A percentile compares a stretch with the other conserved stretches of the same genome.
phyloP scores from a whole-genome alignment of 768 basidiomycete species.

The Phylloporus arenicola region DNA sequence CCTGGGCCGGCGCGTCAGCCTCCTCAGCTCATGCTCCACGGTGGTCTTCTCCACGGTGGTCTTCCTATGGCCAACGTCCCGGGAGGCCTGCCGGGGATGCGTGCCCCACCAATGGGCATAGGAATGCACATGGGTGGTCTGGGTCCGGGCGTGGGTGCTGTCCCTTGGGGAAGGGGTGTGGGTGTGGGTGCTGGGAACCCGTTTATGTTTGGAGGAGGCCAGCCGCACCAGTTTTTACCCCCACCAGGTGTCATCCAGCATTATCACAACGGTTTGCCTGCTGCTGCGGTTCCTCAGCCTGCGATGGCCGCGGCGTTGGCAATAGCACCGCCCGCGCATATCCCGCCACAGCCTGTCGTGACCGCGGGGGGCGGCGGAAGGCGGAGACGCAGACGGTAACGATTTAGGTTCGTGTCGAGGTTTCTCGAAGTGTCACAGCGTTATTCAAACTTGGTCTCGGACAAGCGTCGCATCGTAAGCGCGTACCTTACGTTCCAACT shows the following conservation, averaged over 20 bases:
- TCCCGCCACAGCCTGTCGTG: background rate
- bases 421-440: background rate
- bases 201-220: constrained; percentile 17
- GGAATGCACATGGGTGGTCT: background rate
- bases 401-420: background rate
- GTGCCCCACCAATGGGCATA: background rate
- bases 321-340: background rate
- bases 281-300: background rate
- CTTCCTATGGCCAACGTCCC: background rate
- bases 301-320: background rate
- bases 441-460: background rate
- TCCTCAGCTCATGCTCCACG: background rate
- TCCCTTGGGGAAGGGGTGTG: background rate
- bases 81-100: background rate
- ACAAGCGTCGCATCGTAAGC: background rate
- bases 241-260: background rate
- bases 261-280: background rate
- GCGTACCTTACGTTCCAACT: background rate
- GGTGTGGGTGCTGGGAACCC: background rate
- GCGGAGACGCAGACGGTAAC: constrained; percentile 6
- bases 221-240: constrained; percentile 8
- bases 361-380: constrained; percentile 5
- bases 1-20: background rate
- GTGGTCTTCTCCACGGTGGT: too few species aligned
- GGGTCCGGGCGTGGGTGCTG: background rate